phyloP scores from a whole-genome alignment of 1,284 basidiomycete genomes.

The Prillingera fragicola region DNA sequence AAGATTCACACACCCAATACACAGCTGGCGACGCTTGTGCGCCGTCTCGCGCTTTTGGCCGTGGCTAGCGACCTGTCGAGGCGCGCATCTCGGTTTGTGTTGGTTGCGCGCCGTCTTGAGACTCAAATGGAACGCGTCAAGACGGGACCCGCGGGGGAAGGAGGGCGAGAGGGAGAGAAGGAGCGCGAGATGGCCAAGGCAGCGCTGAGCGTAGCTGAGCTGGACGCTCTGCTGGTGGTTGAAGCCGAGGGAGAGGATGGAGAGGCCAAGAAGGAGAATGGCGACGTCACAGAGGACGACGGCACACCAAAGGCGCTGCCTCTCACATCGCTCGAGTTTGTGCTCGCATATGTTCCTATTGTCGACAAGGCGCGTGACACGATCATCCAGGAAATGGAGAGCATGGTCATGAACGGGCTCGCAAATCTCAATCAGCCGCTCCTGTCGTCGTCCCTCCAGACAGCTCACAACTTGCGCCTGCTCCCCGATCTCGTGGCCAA shows the following conservation, averaged over 20 bases:
- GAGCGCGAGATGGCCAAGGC: slow-evolving; percentile 83
- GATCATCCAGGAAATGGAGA: slow-evolving; percentile 78
- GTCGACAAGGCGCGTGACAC: slow-evolving; percentile 64
- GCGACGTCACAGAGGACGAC: not conserved
- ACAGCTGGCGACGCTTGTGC: slow-evolving; percentile 63
- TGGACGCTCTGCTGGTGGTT: slow-evolving; percentile 47
- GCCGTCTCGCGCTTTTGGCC: slow-evolving; percentile 67
- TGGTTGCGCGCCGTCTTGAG: slow-evolving; percentile 71
- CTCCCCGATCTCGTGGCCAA: slow-evolving; percentile 76
- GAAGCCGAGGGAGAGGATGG: no score
- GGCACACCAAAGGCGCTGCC: slow-evolving; percentile 17
- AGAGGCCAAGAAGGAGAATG: not conserved
- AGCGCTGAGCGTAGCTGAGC: slow-evolving; percentile 79
- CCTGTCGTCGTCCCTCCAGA: slow-evolving; percentile 85
- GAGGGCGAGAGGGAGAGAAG: slow-evolving; percentile 61
- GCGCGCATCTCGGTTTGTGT: slow-evolving; percentile 72
- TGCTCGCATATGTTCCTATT: slow-evolving; percentile 63
- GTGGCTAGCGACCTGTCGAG: slow-evolving; percentile 76
- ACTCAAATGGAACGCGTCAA: slow-evolving; percentile 66
- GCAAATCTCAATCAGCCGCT: slow-evolving; percentile 73
- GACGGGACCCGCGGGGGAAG: slow-evolving; percentile 19
- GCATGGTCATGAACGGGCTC: slow-evolving; percentile 73
- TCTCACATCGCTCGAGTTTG: slow-evolving; percentile 63
- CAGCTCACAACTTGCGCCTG: slow-evolving; percentile 83
- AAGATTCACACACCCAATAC: slow-evolving; percentile 80